Conservation (phyloP, 2,329 filamentous ascomycete species). For the Botrytis byssoidea region DNA sequence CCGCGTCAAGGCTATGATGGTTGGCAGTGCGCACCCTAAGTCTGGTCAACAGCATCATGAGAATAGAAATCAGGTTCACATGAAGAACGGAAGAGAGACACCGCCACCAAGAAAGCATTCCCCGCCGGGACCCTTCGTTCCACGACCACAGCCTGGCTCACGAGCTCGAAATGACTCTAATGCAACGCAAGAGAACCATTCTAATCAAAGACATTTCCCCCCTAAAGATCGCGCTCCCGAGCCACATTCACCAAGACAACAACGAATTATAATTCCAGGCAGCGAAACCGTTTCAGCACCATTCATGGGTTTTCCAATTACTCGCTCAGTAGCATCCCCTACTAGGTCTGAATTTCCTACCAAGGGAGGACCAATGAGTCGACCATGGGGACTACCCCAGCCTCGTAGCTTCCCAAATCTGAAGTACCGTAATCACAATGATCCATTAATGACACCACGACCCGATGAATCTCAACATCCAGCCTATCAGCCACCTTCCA, state of each 20-base stretch:
- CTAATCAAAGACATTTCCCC: constrained; percentile 46
- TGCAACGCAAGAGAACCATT: constrained; percentile 46
- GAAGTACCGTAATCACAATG: constrained; percentile 32
- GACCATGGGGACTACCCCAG: constrained; percentile 18
- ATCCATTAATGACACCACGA: constrained; percentile 31
- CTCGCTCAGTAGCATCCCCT: constrained; percentile 24
- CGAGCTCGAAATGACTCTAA: constrained; percentile 49
- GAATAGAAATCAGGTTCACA: constrained; percentile 73
- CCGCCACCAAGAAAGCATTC: constrained; percentile 44
- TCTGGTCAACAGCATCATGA: constrained; percentile 78
- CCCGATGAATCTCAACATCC: constrained; percentile 37
- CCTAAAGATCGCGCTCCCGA: constrained; percentile 32
- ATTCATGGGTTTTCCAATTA: constrained; percentile 34
- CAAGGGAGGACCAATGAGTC: constrained; percentile 18
- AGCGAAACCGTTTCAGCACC: constrained; percentile 27
- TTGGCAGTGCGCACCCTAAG: constrained; percentile 65
- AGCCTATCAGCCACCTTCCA: constrained; percentile 24
- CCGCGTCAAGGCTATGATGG: constrained; percentile 75
- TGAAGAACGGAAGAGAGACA: constrained; percentile 72
- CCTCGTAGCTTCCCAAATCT: constrained; percentile 30
- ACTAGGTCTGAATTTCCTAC: constrained; percentile 19
- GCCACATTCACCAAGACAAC: constrained; percentile 18
- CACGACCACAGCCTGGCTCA: constrained; percentile 38
- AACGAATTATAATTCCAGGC: constrained; percentile 26
- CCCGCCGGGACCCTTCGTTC: constrained; percentile 32